phyloP scores from a whole-genome alignment of 2,329 filamentous ascomycete species.

The Tolypocladium inflatum region DNA sequence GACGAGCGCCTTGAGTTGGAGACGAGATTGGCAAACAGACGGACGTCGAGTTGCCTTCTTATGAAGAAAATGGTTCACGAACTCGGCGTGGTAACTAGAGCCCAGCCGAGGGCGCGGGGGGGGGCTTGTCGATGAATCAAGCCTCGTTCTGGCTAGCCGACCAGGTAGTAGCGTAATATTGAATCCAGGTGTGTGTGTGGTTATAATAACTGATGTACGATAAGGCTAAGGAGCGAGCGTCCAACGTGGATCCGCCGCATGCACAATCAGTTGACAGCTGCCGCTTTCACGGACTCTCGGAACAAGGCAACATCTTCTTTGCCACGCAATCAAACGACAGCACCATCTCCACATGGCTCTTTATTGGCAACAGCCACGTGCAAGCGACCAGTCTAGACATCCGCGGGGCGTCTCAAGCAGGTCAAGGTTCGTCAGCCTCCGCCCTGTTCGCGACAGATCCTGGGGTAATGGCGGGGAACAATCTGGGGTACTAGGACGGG shows the following conservation, averaged over 20 bases:
- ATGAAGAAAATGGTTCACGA: neutral
- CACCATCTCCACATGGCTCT: neutral
- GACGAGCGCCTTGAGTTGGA: neutral
- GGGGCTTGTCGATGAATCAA: neutral
- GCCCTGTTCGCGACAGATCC: neutral
- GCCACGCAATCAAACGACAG: neutral
- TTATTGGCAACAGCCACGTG: neutral
- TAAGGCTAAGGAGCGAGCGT: neutral
- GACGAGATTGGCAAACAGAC: too few species aligned
- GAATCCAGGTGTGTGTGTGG: neutral
- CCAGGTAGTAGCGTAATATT: neutral
- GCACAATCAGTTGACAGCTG: neutral
- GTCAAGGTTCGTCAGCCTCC: neutral
- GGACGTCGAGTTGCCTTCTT: neutral
- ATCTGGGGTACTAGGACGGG: neutral
- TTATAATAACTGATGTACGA: too few species aligned
- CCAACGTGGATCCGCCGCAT: neutral
- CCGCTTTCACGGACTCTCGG: neutral
- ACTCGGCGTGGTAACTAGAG: too few species aligned
- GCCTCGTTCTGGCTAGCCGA: neutral
- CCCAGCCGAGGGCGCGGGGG: neutral
- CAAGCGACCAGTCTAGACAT: neutral
- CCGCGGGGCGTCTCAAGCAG: too few species aligned
- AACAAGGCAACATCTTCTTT: neutral
- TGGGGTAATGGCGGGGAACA: neutral